Evolutionary conservation across 1,139 yeast species (phyloP).

Genomic region (Torulaspora globosa): DNA sequence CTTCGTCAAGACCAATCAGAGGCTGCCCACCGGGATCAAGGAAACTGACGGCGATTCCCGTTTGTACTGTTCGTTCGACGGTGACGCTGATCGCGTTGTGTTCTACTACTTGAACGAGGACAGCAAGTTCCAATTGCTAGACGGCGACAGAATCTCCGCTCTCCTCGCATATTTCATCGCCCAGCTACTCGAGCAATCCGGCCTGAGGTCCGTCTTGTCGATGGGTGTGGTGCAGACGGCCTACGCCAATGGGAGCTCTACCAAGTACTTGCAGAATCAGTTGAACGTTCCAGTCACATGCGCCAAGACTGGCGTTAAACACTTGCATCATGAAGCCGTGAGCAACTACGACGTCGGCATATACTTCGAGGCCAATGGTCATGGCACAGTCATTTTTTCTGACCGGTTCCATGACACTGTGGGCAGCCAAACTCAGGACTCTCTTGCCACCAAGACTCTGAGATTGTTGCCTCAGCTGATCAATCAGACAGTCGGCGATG

Average conservation of each 20-base stretch:
- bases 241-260: conserved; percentile 92
- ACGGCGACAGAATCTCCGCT: conserved; percentile 93
- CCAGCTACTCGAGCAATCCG: conserved; percentile 45
- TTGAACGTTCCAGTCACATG: conserved; percentile 77
- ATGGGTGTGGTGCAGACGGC: conserved; percentile 97
- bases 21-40: conserved; percentile 58
- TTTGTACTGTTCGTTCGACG: conserved; percentile 85
- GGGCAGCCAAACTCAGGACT: conserved; percentile 38
- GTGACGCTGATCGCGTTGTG: conserved; percentile 94
- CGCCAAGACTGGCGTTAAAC: conserved; percentile 95
- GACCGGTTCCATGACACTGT: conserved; percentile 45
- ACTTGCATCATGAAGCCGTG: conserved; percentile 85
- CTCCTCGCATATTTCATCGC: conserved; percentile 68
- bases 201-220: conserved; percentile 41
- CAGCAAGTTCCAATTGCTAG: conserved; percentile 62
- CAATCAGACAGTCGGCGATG: conserved; percentile 97
- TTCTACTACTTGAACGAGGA: conserved; percentile 61
- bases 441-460: conserved; percentile 49
- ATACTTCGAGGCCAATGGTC: conserved; percentile 99
- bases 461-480: conserved; percentile 62
- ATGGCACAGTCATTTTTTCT: conserved; percentile 88
- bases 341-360: conserved; percentile 82
- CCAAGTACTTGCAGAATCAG: conserved; percentile 58
- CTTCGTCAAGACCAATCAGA: conserved; percentile 84
- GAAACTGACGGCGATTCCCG: conserved; percentile 31